These are phyloP conservation scores for Nakazawaea siamensis DNA, from an alignment of 805 yeast species.

Conservation along the genomic window DNA sequence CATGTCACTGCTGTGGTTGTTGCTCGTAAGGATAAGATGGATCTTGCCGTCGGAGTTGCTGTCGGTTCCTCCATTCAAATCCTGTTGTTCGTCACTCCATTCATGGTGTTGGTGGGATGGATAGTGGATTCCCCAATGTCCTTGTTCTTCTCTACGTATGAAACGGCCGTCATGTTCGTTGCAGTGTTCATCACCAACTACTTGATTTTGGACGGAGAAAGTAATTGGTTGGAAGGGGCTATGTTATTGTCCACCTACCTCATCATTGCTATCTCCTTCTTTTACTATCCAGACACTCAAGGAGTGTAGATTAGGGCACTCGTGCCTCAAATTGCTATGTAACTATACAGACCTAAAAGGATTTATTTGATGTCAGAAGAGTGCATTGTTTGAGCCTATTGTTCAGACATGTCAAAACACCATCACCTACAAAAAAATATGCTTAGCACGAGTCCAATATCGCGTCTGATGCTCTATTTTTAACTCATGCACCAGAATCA, in stretches of 20 bases:
- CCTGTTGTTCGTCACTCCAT: slow-evolving; percentile 91
- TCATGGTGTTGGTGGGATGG: slow-evolving; percentile 96
- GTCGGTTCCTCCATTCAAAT: slow-evolving; percentile 94
- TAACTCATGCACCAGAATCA: no score
- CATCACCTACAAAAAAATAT: no score
- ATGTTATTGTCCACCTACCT: slow-evolving; percentile 83
- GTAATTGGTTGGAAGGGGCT: slow-evolving; percentile 95
- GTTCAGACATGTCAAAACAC: no score
- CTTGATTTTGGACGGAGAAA: slow-evolving; percentile 86
- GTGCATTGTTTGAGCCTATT: no score
- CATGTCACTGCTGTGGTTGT: slow-evolving; percentile 95
- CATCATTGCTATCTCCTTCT: slow-evolving; percentile 85
- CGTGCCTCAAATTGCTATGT: background rate
- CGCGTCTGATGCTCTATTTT: no score
- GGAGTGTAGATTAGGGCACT: slow-evolving; percentile 9
- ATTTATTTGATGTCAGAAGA: no score
- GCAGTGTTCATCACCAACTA: slow-evolving; percentile 84
- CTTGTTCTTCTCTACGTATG: slow-evolving; percentile 83
- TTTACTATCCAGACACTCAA: slow-evolving; percentile 65
- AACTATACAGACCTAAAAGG: no score
- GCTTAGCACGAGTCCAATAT: no score
- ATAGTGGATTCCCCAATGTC: slow-evolving; percentile 84
- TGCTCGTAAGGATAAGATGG: slow-evolving; percentile 95
- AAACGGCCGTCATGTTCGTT: slow-evolving; percentile 85
- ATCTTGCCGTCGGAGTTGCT: slow-evolving; percentile 93